These are phyloP conservation scores for Hanseniaspora vineae DNA, from an alignment of 805 yeast species.

Conservation along the genomic window DNA sequence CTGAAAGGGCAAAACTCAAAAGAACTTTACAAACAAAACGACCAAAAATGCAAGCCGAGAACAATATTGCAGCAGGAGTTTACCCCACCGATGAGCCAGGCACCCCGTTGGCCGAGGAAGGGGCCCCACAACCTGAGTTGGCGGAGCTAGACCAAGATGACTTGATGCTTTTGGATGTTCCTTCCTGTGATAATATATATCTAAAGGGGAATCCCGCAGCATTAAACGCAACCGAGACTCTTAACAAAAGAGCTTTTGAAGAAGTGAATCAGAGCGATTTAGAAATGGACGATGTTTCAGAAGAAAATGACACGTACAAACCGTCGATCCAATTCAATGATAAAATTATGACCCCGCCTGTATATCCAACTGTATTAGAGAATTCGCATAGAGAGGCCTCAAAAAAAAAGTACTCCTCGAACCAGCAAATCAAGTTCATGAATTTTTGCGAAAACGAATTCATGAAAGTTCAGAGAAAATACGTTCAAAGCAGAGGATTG, in stretches of 20 bases:
- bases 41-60: background rate
- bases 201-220: background rate
- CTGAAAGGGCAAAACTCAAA: background rate
- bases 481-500: conserved; percentile 31
- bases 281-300: background rate
- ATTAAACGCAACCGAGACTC: background rate
- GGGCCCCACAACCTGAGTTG: conserved; percentile 1
- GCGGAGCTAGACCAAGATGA: conserved; percentile 6
- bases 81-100: conserved; percentile 2
- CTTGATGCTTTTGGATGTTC: conserved; percentile 3
- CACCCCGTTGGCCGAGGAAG: conserved; percentile 6
- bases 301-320: conserved; percentile 1
- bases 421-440: conserved; percentile 46
- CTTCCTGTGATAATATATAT: background rate
- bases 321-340: background rate
- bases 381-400: background rate
- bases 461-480: conserved; percentile 41
- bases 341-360: conserved; percentile 1
- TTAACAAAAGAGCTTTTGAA: background rate
- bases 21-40: background rate
- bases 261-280: background rate
- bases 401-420: conserved; percentile 23
- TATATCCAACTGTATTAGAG: conserved; percentile 1
- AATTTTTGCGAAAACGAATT: conserved; percentile 42
- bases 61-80: background rate